These are phyloP conservation scores for Chaetomium sp. DNA, from an alignment of 2,329 filamentous ascomycete genomes.

Conservation along the genomic window DNA sequence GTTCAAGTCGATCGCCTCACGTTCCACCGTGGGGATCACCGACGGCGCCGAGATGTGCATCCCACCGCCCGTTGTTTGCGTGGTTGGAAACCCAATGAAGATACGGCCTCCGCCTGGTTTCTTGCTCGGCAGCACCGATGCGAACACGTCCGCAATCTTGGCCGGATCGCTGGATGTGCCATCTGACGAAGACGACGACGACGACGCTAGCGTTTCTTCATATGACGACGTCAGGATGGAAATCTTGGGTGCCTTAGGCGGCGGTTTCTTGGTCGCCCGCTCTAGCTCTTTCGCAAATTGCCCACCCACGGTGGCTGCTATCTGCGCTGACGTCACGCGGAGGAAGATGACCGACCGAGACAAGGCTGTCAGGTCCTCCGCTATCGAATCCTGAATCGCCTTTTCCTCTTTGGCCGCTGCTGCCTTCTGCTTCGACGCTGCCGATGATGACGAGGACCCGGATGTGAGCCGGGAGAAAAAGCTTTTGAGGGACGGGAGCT, in stretches of 20 bases:
- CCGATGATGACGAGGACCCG: constrained; percentile 42
- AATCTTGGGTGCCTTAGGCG: constrained; percentile 78
- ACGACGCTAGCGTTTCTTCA: constrained; percentile 62
- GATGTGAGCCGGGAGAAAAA: constrained; percentile 77
- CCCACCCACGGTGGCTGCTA: constrained; percentile 67
- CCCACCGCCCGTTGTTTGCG: constrained; percentile 89
- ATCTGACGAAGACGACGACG: constrained; percentile 37
- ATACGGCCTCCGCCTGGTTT: constrained; percentile 68
- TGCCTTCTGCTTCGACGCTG: constrained; percentile 39
- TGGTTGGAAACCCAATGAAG: constrained; percentile 96
- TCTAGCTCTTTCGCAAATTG: constrained; percentile 81
- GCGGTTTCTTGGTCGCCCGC: constrained; percentile 93
- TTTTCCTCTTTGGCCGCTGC: constrained; percentile 54
- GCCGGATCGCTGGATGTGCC: constrained; percentile 42
- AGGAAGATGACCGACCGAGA: constrained; percentile 80
- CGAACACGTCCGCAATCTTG: constrained; percentile 71
- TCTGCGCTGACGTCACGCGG: constrained; percentile 74
- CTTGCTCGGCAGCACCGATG: constrained; percentile 81
- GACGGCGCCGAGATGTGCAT: constrained; percentile 94
- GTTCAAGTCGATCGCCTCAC: constrained; percentile 94
- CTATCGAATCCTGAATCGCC: constrained; percentile 53
- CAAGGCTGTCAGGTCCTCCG: constrained; percentile 64
- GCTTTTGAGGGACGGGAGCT: constrained; percentile 60
- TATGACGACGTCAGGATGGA: constrained; percentile 88
- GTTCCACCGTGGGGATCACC: constrained; percentile 92